Evolutionary conservation across 495 filamentous ascomycete species (phyloP), one percentile per base, ranked within the genome.

Genomic region (Polyplosphaeria fusca): DNA sequence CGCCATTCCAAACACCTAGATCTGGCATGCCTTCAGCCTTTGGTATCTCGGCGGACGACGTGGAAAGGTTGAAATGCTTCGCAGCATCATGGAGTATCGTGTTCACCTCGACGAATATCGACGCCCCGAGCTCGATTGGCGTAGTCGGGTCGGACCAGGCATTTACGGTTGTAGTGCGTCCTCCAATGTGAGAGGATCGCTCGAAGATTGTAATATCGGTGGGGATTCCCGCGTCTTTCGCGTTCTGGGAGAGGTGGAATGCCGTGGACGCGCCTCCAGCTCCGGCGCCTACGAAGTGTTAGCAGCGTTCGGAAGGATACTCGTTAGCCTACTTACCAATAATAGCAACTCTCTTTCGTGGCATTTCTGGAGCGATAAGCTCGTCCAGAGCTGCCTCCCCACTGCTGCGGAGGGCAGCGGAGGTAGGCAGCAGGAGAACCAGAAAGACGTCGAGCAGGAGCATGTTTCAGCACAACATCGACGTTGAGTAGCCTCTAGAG

Each of bases 201-300:
- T 97, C 94, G 67, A 88, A 97, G 43, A 99, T 76, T 13, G 91
- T 96, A 66, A 97, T 86, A 58, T 93, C 84, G 41, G 89, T 64
- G 4, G 72, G 72, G 5, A 65, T 47, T 11, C 74, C 78, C 4
- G 75, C 67, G 37, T 78, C 60, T 1, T 76, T 68, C 18, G 88
- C 84, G 67, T 82, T 89, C 64, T 86, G 81, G 38, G 77, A 79
- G 28, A 99, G 72, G 59, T 89, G 81, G 68, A 92, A 93, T 28
- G 94, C 92, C 9, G 91, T 76, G 12, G 91, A 94, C 2, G 94
- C 81, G 12, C 93, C 94, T 16, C 80, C 94, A 42, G 93, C 84
- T 22, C 93, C 93, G 70, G 93, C 93, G 55, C 93, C 92, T 96
- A 28, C 32, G 20, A 27, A 30, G 11, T 26, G 51, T 50, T n/a